Conservation (phyloP, 176 grass and related monocot genomes). For the Coix lacrymajobi region DNA sequence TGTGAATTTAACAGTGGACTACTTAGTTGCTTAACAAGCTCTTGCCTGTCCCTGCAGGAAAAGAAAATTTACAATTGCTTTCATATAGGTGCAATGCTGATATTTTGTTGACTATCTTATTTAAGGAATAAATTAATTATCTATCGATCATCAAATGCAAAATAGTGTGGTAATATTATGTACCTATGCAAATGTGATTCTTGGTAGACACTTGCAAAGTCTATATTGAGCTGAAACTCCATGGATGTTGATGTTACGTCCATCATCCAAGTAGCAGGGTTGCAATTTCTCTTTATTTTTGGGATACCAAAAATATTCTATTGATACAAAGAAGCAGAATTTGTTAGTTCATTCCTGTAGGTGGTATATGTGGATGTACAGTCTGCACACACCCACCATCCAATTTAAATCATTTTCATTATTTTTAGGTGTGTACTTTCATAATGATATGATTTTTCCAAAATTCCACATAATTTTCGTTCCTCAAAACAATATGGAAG, state of each 20-base stretch:
- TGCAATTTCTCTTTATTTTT: conserved; percentile 48
- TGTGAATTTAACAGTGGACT: conserved; percentile 28
- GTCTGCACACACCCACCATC: not conserved
- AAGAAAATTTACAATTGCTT: not conserved
- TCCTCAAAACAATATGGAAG: no score
- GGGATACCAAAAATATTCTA: conserved; percentile 41
- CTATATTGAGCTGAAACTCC: conserved; percentile 40
- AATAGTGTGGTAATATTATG: not conserved
- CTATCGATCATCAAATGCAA: not conserved
- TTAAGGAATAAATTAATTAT: not conserved
- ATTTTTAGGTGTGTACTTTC: not conserved
- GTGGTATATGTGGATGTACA: not conserved
- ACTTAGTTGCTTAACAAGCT: conserved; percentile 28
- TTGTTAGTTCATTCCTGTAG: not conserved
- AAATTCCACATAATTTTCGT: not conserved
- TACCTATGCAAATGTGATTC: conserved; percentile 45
- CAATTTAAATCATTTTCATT: not conserved
- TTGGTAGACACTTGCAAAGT: conserved; percentile 53
- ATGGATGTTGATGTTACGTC: conserved; percentile 52
- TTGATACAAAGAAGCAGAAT: not conserved
- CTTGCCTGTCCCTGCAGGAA: conserved; percentile 34
- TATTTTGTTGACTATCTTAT: not conserved
- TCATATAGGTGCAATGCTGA: not conserved
- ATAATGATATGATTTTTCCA: not conserved
- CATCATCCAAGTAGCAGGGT: conserved; percentile 81